These are phyloP conservation scores for Neoboletus subvelutipes DNA, from an alignment of 768 basidiomycete species.

Conservation along the genomic window DNA sequence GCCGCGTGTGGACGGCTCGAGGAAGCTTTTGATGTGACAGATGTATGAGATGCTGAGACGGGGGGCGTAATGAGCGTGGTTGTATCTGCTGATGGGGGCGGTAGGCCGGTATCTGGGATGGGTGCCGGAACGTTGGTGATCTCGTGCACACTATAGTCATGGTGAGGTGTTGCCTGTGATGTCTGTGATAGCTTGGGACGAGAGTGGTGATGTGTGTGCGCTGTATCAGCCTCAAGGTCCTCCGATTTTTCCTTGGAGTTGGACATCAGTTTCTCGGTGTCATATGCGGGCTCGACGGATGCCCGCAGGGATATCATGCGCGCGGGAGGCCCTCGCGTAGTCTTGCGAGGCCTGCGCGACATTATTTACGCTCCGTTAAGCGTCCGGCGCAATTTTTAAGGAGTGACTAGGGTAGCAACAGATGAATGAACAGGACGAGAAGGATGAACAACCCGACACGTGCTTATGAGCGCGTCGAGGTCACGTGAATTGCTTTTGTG, in stretches of 20 bases:
- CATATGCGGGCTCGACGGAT: constrained; percentile 10
- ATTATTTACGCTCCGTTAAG: constrained; percentile 15
- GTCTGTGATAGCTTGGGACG: constrained; percentile 11
- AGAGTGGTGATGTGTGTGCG: constrained; percentile 2
- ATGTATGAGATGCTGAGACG: constrained; percentile 22
- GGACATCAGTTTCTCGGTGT: constrained; percentile 25
- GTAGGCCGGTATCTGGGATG: constrained; percentile 32
- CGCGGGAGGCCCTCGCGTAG: neutral
- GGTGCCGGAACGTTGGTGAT: constrained; percentile 30
- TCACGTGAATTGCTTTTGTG: constrained; percentile 34
- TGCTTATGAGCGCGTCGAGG: constrained; percentile 22
- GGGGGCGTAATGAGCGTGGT: constrained; percentile 5
- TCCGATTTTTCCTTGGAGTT: neutral
- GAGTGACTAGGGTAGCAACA: constrained; percentile 21
- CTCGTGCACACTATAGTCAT: constrained; percentile 30
- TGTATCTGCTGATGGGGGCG: constrained; percentile 21
- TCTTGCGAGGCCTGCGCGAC: constrained; percentile 18
- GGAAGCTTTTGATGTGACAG: constrained; percentile 21
- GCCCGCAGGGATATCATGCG: constrained; percentile 14
- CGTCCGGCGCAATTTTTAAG: constrained; percentile 29
- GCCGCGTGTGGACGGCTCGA: constrained; percentile 12
- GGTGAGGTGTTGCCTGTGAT: constrained; percentile 16
- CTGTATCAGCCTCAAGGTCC: neutral
- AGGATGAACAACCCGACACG: constrained; percentile 20
- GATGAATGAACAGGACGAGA: constrained; percentile 4